Conservation (phyloP, 768 basidiomycete genomes). For the Boletus sensibilis region DNA sequence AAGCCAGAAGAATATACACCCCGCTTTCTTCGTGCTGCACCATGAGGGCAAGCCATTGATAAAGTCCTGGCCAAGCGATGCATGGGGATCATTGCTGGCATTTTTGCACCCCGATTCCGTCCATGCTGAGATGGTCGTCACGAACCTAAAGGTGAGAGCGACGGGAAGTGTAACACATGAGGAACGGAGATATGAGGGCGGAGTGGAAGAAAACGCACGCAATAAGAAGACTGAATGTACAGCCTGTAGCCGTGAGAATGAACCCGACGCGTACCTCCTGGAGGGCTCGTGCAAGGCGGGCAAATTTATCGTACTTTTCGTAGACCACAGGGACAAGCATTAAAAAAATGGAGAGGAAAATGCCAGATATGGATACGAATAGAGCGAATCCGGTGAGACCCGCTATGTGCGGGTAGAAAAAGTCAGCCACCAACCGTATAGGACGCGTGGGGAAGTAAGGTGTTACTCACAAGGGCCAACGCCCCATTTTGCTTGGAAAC, state of each 20-base stretch:
- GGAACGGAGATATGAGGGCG: neutral
- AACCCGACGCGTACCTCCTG: conserved; percentile 81
- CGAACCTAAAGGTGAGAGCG: conserved; percentile 48
- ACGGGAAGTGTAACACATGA: conserved; percentile 13
- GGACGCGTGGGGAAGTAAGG: neutral
- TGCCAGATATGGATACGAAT: conserved; percentile 71
- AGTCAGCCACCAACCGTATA: conserved; percentile 13
- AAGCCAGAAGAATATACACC: conserved; percentile 87
- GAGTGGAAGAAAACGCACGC: conserved; percentile 52
- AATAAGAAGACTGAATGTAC: conserved; percentile 65
- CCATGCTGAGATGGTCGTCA: conserved; percentile 81
- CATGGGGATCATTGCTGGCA: conserved; percentile 76
- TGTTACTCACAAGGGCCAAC: conserved; percentile 79
- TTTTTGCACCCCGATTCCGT: conserved; percentile 90
- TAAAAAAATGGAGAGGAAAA: conserved; percentile 73
- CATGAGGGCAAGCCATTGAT: conserved; percentile 68
- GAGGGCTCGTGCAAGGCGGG: conserved; percentile 74
- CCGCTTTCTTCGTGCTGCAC: conserved; percentile 93
- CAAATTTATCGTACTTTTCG: conserved; percentile 82
- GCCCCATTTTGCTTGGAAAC: conserved; percentile 81
- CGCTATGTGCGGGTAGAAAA: conserved; percentile 45
- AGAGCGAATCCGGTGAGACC: conserved; percentile 85
- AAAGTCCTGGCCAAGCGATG: conserved; percentile 63
- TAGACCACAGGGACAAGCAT: conserved; percentile 75
- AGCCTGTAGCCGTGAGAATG: conserved; percentile 75